These are phyloP conservation scores for Lachnellula hyalina DNA, from an alignment of 2,329 filamentous ascomycete species.

Conservation along the genomic window DNA sequence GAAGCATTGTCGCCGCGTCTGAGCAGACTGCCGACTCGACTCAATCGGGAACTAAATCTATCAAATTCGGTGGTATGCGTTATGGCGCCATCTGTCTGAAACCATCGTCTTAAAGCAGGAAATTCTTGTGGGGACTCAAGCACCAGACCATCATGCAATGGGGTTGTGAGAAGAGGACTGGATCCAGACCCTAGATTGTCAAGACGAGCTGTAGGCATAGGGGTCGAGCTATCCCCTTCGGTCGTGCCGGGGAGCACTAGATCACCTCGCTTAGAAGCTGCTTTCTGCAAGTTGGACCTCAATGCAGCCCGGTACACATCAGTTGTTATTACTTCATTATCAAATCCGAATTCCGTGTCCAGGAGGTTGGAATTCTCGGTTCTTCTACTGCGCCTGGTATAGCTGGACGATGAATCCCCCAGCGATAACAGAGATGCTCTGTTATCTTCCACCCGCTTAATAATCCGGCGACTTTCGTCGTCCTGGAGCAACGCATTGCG, in stretches of 20 bases:
- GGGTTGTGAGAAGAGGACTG: neutral
- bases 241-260: neutral
- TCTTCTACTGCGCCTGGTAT: neutral
- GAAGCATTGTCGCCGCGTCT: neutral
- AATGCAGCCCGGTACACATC: constrained; percentile 4
- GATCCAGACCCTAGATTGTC: neutral
- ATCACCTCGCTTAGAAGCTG: neutral
- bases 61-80: neutral
- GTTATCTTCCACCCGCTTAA: constrained; percentile 1
- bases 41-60: neutral
- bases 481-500: neutral
- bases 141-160: neutral
- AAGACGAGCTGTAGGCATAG: no score
- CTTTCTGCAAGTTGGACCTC: constrained; percentile 1
- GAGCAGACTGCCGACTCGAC: neutral
- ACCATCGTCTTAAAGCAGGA: neutral
- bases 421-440: neutral
- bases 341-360: constrained; percentile 2
- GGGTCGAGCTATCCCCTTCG: neutral
- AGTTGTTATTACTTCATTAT: constrained; percentile 1
- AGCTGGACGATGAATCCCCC: neutral
- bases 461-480: constrained; percentile 4
- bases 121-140: neutral
- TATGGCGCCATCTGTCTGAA: neutral
- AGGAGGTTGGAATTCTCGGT: neutral